A percentile compares a stretch with the other conserved stretches of the same genome.
Conservation (phyloP, 192 early-diverging fungal genomes). For the Coemansia sp. region DNA sequence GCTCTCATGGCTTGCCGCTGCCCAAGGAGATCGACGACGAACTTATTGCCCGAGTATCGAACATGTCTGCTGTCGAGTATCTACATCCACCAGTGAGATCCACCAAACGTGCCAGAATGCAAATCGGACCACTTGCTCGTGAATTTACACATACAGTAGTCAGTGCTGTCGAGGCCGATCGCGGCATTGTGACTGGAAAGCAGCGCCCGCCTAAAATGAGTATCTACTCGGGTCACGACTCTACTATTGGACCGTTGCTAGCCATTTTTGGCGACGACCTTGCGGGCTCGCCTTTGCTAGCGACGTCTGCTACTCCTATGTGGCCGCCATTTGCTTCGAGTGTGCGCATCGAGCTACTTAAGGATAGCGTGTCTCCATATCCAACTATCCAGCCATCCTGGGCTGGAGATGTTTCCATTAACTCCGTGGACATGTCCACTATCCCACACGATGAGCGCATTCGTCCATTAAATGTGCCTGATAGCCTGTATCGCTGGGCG, state of each 20-base stretch:
- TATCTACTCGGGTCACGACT: conserved; percentile 57
- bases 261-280: conserved; percentile 31
- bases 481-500: conserved; percentile 42
- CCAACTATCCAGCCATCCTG: conserved; percentile 34
- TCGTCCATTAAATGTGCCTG: conserved; percentile 38
- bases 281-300: background rate
- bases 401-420: conserved; percentile 34
- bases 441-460: conserved; percentile 32
- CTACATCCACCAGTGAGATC: conserved; percentile 24
- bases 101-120: conserved; percentile 29
- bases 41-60: conserved; percentile 28
- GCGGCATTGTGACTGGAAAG: conserved; percentile 4
- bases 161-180: conserved; percentile 35
- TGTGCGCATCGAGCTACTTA: conserved; percentile 50
- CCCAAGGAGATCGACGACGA: conserved; percentile 32
- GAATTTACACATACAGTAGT: conserved; percentile 37
- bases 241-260: conserved; percentile 49
- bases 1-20: conserved; percentile 33
- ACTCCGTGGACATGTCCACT: conserved; percentile 20
- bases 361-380: conserved; percentile 33
- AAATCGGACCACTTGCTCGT: conserved; percentile 35
- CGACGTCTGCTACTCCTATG: background rate
- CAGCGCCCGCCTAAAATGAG: conserved; percentile 25
- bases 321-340: conserved; percentile 50
- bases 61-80: conserved; percentile 23